A percentile compares a stretch with the other conserved stretches of the same genome.
These are phyloP conservation scores for Adansonia madagascariensis DNA, from an alignment of 441 rosid species.

Conservation along the genomic window DNA sequence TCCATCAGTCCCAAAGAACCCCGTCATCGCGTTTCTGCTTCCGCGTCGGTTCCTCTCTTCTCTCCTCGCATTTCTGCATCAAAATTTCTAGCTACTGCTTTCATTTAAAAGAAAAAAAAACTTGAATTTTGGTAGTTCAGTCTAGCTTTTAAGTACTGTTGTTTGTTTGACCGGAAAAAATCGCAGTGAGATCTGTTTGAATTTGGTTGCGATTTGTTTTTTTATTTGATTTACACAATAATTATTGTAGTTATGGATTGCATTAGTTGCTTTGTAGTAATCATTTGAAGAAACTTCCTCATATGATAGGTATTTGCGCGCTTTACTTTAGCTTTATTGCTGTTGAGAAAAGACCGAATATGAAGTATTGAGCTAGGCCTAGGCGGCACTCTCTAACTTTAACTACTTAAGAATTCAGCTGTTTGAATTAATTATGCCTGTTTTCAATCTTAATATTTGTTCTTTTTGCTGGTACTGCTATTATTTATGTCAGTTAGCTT, in stretches of 20 bases:
- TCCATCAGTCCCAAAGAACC: constrained; percentile 59
- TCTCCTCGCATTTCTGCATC: neutral
- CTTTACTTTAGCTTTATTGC: neutral
- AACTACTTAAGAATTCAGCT: constrained; percentile 2
- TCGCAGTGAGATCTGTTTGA: constrained; percentile 5
- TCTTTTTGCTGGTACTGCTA: neutral
- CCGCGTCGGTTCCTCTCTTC: constrained; percentile 43
- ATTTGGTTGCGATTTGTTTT: neutral
- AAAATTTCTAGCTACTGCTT: neutral
- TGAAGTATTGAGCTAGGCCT: constrained; percentile 8
- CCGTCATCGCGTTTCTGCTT: constrained; percentile 59
- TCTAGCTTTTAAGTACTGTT: neutral
- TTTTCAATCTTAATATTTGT: neutral
- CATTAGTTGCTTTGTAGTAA: neutral
- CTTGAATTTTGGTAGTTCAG: neutral
- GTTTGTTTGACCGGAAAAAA: constrained; percentile 23
- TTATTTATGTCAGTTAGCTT: neutral
- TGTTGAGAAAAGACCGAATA: neutral
- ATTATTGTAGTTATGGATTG: neutral
- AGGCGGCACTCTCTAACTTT: neutral
- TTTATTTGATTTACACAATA: neutral
- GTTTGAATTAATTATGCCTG: neutral
- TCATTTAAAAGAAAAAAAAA: neutral
- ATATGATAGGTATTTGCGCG: neutral
- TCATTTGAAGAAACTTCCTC: neutral